Conservation (phyloP, 192 early-diverging fungal species). For the Entomortierella parvispora region DNA sequence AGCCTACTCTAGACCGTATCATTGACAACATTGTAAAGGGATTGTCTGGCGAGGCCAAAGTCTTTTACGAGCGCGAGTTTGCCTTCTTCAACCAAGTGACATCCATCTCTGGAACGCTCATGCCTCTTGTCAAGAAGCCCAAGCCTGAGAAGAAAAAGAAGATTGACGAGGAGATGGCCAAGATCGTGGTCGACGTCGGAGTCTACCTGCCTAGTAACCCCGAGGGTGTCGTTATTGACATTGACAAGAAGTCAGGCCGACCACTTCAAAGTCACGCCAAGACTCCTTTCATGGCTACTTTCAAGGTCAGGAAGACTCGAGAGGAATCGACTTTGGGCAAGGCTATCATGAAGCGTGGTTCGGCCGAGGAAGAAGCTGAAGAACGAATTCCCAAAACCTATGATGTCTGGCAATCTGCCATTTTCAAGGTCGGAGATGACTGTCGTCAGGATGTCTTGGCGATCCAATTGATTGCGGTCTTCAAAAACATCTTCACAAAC, state of each 20-base stretch:
- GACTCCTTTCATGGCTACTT: constrained; percentile 99
- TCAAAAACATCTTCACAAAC: constrained; percentile 94
- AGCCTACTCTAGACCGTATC: constrained; percentile 91
- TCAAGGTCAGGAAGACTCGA: constrained; percentile 78
- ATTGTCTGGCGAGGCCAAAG: constrained; percentile 86
- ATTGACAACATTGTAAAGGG: constrained; percentile 80
- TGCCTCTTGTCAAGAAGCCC: constrained; percentile 88
- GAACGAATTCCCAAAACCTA: constrained; percentile 50
- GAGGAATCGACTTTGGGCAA: constrained; percentile 65
- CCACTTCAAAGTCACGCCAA: constrained; percentile 98
- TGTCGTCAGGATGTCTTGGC: constrained; percentile 99
- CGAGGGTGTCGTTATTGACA: constrained; percentile 92
- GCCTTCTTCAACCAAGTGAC: constrained; percentile 95
- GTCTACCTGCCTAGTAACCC: constrained; percentile 98
- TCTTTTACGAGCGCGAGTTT: constrained; percentile 97
- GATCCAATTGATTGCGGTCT: constrained; percentile 95
- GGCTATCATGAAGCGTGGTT: constrained; percentile 43
- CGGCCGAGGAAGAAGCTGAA: constrained; percentile 30
- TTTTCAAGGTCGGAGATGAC: constrained; percentile 99
- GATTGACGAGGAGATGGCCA: constrained; percentile 97
- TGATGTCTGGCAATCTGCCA: constrained; percentile 83
- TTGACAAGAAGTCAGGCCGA: constrained; percentile 92
- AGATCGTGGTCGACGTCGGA: constrained; percentile 93
- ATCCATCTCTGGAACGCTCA: constrained; percentile 96
- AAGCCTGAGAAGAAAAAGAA: constrained; percentile 98